These are phyloP conservation scores for Oxytropis ochrocephala DNA, from an alignment of 306 rosid genomes.

Conservation along the genomic window DNA sequence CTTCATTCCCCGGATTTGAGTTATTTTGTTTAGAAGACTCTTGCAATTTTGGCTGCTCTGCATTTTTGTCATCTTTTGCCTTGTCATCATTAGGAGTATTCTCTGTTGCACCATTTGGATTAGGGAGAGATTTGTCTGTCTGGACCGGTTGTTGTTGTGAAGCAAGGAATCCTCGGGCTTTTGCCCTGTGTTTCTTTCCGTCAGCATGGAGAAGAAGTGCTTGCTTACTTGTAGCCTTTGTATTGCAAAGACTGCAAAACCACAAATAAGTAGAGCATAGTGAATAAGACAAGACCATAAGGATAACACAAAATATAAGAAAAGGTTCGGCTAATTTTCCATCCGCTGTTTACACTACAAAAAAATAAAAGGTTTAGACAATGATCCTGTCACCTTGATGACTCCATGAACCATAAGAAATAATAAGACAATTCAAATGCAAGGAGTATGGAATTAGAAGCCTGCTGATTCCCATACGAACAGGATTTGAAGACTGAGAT, in stretches of 20 bases:
- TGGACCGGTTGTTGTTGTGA: slow-evolving; percentile 43
- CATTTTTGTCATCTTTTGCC: slow-evolving; percentile 17
- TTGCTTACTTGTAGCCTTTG: slow-evolving; percentile 82
- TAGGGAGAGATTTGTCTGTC: slow-evolving; percentile 33
- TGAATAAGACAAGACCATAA: slow-evolving; percentile 3
- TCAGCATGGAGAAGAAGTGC: slow-evolving; percentile 87
- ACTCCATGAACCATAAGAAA: slow-evolving; percentile 1
- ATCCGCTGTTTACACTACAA: not conserved
- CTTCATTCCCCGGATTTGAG: slow-evolving; percentile 31
- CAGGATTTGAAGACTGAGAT: not conserved
- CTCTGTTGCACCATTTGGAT: slow-evolving; percentile 32
- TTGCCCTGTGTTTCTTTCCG: slow-evolving; percentile 93
- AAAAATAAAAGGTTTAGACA: not conserved
- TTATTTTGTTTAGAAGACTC: slow-evolving; percentile 30
- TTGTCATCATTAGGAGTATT: slow-evolving; percentile 29
- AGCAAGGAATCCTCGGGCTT: slow-evolving; percentile 69
- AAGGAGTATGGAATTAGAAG: not conserved
- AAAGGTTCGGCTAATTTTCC: not conserved
- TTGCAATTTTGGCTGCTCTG: slow-evolving; percentile 24
- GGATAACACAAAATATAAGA: not conserved
- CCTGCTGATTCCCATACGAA: not conserved
- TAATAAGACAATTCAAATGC: not conserved
- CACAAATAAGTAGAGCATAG: slow-evolving; percentile 4
- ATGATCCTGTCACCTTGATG: not conserved
- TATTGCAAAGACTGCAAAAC: slow-evolving; percentile 72